Percentiles rank a stretch among this genome's conserved stretches.
These are phyloP conservation scores for Achlya hypogyna DNA, from an alignment of 352 stramenopile species.

Conservation along the genomic window DNA sequence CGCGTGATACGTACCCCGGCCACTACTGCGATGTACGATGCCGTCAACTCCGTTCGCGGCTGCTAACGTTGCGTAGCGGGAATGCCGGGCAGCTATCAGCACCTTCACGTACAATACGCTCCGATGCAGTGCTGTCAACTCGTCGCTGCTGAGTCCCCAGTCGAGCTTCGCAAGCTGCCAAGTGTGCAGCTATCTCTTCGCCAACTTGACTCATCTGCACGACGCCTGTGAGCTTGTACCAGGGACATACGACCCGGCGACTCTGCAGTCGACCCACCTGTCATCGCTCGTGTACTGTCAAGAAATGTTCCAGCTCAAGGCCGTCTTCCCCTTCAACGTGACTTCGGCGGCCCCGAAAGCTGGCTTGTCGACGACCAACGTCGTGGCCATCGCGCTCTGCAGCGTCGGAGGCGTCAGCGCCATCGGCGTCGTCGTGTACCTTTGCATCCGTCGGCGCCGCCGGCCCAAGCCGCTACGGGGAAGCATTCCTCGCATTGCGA, in stretches of 20 bases:
- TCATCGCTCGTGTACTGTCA: not conserved
- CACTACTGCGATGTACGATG: not conserved
- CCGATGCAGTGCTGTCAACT: too few species aligned
- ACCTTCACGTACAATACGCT: too few species aligned
- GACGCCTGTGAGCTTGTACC: not conserved
- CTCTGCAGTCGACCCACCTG: too few species aligned
- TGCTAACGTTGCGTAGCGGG: too few species aligned
- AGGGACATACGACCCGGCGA: too few species aligned
- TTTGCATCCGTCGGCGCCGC: not conserved
- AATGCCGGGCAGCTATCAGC: too few species aligned
- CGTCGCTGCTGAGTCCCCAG: too few species aligned
- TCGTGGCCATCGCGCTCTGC: not conserved
- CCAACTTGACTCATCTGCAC: too few species aligned
- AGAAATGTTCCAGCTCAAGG: not conserved
- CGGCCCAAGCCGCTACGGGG: not conserved
- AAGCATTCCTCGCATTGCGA: not conserved
- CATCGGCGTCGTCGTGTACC: not conserved
- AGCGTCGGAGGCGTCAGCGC: not conserved
- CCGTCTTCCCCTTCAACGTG: not conserved
- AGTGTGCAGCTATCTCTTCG: not conserved
- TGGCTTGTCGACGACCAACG: not conserved
- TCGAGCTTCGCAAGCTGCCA: not conserved
- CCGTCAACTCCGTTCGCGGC: too few species aligned
- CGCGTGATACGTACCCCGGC: not conserved
- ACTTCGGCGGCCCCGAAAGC: not conserved